A percentile compares a stretch with the other conserved stretches of the same genome.
Evolutionary conservation across 2,329 filamentous ascomycete genomes (phyloP).

Genomic region (Sclerotinia subarctica): DNA sequence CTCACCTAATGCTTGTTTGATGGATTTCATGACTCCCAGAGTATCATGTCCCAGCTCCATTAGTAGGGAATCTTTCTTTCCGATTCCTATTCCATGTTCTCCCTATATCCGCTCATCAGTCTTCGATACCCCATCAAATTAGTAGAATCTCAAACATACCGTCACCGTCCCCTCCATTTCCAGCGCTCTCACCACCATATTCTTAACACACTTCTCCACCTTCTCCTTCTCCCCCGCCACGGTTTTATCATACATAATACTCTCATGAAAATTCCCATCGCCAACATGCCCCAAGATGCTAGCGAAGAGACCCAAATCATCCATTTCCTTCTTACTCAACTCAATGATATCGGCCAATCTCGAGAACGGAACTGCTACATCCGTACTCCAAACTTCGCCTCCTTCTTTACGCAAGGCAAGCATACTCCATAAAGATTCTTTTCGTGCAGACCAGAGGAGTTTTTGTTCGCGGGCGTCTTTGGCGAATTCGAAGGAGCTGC

Average conservation of each 20-base stretch:
- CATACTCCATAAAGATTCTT: slow-evolving; percentile 83
- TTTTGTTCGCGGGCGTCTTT: slow-evolving; percentile 67
- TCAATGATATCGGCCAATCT: slow-evolving; percentile 73
- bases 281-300: slow-evolving; percentile 88
- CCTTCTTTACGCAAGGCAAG: slow-evolving; percentile 63
- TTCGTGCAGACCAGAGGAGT: slow-evolving; percentile 75
- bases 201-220: slow-evolving; percentile 77
- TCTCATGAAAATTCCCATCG: slow-evolving; percentile 92
- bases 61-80: slow-evolving; percentile 76
- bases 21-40: slow-evolving; percentile 76
- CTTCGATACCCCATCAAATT: background rate
- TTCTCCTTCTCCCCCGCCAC: slow-evolving; percentile 68
- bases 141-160: slow-evolving; percentile 36
- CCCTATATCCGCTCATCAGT: slow-evolving; percentile 44
- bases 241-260: slow-evolving; percentile 78
- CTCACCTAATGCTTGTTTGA: slow-evolving; percentile 65
- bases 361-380: slow-evolving; percentile 79
- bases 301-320: slow-evolving; percentile 79
- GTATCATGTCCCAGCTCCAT: slow-evolving; percentile 80
- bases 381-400: slow-evolving; percentile 78
- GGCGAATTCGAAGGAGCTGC: slow-evolving; percentile 72
- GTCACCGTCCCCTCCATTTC: slow-evolving; percentile 95
- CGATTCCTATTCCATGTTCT: slow-evolving; percentile 81
- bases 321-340: slow-evolving; percentile 83
- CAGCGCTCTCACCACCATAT: slow-evolving; percentile 86